Evolutionary conservation across 1,139 yeast genomes (phyloP), one percentile per base, ranked within the genome.

Genomic region (Pichia sp.): DNA sequence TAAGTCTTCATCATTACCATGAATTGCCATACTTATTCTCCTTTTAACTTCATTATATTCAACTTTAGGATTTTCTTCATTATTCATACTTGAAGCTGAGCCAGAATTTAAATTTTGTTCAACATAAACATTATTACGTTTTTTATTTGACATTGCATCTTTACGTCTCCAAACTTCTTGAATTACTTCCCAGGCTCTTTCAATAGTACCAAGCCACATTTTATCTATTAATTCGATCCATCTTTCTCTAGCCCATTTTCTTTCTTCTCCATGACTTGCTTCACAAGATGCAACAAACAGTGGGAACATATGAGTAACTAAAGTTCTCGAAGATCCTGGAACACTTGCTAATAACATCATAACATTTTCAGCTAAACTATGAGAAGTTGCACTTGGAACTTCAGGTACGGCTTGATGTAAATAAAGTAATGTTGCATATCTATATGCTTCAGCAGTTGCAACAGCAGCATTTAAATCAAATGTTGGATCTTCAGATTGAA

Each of bases 341-440:
- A 80, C 76, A 1, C 83, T 75, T 0, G 83, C 83, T 38, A 80
- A 55, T 22, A 77, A 56, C 60, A 76, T 70, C 52, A 79, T 65
- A 8, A 78, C 74, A 50, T 76, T 77, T 50, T 76, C 79, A 0
- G 85, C 81, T 26, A 78, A 55, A 43, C 68, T 74, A 46, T 72
- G 78, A 1, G 82, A 72, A 6, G 75, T 57, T 29, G 66, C 58
- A 6, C 78, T 72, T 5, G 83, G 82, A 19, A 78, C 69, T 51
- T 79, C 84, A 0, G 86, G 86, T 2, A 79, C 83, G 0, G 84
- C 80, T 54, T 79, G 85, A 53, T 78, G 84, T 30, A 80, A 60
- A 52, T 76, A 78, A 19, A 79, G 54, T 33, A 80, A 57, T 0
- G 82, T 68, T 1, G 84, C 70, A 55, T 68, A 76, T 36, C 83